Conservation (phyloP, 176 grass and related monocot species). For the Chloris gayana region DNA sequence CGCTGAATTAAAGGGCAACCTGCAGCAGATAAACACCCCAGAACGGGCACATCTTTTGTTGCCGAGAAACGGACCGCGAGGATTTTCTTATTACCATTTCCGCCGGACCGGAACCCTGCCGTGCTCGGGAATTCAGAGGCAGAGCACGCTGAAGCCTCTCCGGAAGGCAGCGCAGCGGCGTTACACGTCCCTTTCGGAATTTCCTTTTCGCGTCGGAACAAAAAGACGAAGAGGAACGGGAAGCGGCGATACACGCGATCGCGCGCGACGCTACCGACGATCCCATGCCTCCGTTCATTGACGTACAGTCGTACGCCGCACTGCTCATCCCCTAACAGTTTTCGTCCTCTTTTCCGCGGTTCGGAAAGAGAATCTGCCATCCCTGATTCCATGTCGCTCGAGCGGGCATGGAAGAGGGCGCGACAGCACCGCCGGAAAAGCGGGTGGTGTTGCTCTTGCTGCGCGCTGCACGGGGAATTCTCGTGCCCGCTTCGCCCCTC, state of each 20-base stretch:
- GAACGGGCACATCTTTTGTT: neutral
- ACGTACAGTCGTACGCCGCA: too few relatives aligned
- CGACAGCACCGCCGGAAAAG: neutral
- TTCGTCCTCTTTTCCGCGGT: neutral
- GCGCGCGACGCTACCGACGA: too few relatives aligned
- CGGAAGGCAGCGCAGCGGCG: neutral
- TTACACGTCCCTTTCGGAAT: constrained; percentile 38
- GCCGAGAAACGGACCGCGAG: neutral
- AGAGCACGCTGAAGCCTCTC: neutral
- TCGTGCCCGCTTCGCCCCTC: neutral
- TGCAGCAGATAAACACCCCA: too few relatives aligned
- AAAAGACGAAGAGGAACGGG: neutral
- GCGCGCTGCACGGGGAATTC: neutral
- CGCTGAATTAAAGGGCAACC: neutral
- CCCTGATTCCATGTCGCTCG: neutral
- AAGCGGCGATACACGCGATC: neutral
- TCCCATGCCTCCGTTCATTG: neutral
- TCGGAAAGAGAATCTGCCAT: neutral
- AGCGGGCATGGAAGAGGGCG: constrained; percentile 1
- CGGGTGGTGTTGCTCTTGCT: neutral
- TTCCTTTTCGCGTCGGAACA: constrained; percentile 40
- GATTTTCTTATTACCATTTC: neutral
- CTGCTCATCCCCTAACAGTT: neutral
- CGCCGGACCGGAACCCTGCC: too few relatives aligned
- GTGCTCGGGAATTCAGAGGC: neutral